Evolutionary conservation across 441 rosid species (phyloP), one percentile per base, ranked within the genome.

Genomic region (Erodium trifolium): DNA sequence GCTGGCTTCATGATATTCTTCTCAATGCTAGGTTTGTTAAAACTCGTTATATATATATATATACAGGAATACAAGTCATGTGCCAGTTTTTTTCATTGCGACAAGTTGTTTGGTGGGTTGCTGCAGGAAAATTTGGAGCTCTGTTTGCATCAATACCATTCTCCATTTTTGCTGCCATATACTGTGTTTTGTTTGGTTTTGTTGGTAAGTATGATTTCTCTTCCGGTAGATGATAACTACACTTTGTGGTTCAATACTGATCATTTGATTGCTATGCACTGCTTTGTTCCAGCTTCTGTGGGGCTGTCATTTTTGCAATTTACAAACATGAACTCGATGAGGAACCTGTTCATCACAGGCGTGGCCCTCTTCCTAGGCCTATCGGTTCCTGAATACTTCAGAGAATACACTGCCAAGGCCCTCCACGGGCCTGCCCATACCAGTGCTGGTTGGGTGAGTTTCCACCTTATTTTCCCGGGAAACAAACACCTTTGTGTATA

Each of bases 1-100:
- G 93, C 99, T 62, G 95, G 99, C 67, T 95, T 95, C 74, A 95
- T 95, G 99, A 92, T 95, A 78, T 92, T 95, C 80, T 92, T 95
- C 88, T 89, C 99, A 47, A 84, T 95, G 75, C 78, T 95, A 66
- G 98, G 98, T 93, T 63, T 77, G 85, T 62, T 39, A 49, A 57
- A 39, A 13, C 35, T 70, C 37, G 18, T 23, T 23, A 23, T 23
- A 23, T 23, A 23, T 23, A 23, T 23, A 23, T 23, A 23, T 23
- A 23, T 23, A 23, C 27, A 23, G 27, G 27, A 23, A 23, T 23
- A 60, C 27, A n/a, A n/a, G 18, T 14, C 49, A 9, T 53, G 43
- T 17, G n/a, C 49, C 5, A 34, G 23, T 60, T 63, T 66, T 66
- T 37, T 11, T 29, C 9, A 41, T 51, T 18, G 4, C 12, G 57